Base-by-base conservation (phyloP, 2,329 filamentous ascomycete species). In the Colletotrichum sp. region DNA sequence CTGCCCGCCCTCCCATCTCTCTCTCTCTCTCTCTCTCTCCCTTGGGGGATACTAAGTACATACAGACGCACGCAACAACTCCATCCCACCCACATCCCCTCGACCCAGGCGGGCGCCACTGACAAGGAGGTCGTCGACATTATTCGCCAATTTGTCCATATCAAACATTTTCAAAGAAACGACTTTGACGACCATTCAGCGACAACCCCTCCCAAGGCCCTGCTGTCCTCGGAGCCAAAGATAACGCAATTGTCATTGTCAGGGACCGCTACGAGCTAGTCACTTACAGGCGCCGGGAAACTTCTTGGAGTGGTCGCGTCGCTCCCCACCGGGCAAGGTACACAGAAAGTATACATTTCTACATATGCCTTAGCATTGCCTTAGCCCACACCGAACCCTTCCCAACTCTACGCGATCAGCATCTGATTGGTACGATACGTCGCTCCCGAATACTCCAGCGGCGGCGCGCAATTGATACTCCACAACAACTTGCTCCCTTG, bases 341-440 rank as follows among this genome's bases (percentile, higher is more conserved):
- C 57, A 57, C 64, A 32, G 18, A 68, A 75, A 60, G 59, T 52
- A 63, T 72, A 68, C 63, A 32, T 12, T 30, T 71, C 36, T 52
- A 62, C 34, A 52, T 62, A 70, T 36, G 68, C 71, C 71, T 75
- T 63, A 76, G 66, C 44, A 63, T 66, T 71, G 60, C 71, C 48
- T 74, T 44, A 26, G 55, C 63, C 75, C 39, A 57, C 44, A 65
- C 71, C 71, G 52, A 75, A 68, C 63, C 28, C 71, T 76, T 68
- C 67, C 77, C 78, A 72, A 81, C 75, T 68, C 69, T 73, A 82
- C 81, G 82, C 82, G 81, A 81, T 82, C 80, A 68, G 70, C 64
- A 76, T 79, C 80, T 79, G 80, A 83, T 84, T 83, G 82, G 82
- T 73, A 81, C 80, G 82, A 83, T 83, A 82, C 74, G 73, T 75